Evolutionary conservation across 306 rosid genomes (phyloP).

Genomic region (Trifolium pratense): DNA sequence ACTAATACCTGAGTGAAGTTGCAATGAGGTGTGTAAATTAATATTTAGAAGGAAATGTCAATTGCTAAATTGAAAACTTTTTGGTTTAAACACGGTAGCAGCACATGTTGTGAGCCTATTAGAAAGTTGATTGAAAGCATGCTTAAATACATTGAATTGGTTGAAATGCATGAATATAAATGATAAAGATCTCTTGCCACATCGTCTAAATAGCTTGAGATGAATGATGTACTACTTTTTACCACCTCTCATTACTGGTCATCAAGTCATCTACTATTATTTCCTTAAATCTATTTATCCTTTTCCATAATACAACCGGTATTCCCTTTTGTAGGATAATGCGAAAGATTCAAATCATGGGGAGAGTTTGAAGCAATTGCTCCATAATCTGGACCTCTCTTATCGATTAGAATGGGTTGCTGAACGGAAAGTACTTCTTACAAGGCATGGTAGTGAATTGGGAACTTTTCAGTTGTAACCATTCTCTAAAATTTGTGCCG

Average conservation of each 20-base stretch:
- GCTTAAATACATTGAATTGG: conserved; percentile 29
- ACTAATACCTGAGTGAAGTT: conserved; percentile 13
- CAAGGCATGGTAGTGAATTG: conserved; percentile 72
- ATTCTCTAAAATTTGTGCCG: conserved; percentile 25
- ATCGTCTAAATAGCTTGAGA: conserved; percentile 32
- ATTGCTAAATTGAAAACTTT: conserved; percentile 30
- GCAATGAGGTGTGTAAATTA: conserved; percentile 25
- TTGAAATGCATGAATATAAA: conserved; percentile 28
- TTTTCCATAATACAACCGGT: conserved; percentile 20
- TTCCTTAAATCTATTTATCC: conserved; percentile 34
- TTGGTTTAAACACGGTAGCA: conserved; percentile 14
- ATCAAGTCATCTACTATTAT: conserved; percentile 19
- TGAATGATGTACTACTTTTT: conserved; percentile 31
- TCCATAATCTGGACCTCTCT: conserved; percentile 86
- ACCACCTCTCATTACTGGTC: conserved; percentile 14
- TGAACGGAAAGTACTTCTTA: conserved; percentile 70
- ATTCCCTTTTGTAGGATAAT: conserved; percentile 52
- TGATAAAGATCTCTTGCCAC: conserved; percentile 9
- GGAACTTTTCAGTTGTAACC: conserved; percentile 57
- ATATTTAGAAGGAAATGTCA: conserved; percentile 33
- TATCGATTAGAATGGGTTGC: conserved; percentile 78
- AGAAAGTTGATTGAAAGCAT: conserved; percentile 28
- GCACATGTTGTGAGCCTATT: conserved; percentile 22
- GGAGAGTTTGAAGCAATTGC: conserved; percentile 71
- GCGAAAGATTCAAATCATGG: conserved; percentile 60